Evolutionary conservation across 352 stramenopile genomes (phyloP).

Genomic region (Pythium sukuiense): DNA sequence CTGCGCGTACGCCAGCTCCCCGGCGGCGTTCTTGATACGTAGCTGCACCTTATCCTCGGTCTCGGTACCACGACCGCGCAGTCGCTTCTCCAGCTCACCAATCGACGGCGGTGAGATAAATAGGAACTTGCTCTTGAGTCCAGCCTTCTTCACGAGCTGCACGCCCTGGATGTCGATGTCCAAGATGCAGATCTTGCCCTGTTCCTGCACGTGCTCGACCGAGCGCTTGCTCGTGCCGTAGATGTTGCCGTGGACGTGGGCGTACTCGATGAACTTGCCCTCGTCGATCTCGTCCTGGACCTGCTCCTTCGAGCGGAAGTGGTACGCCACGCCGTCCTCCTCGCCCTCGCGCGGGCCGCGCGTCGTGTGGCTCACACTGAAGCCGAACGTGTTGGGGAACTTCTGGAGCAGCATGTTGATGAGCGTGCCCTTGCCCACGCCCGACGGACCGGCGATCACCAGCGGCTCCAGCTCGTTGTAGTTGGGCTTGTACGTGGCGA

Average conservation of each 20-base stretch:
- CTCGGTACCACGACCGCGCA: conserved; percentile 95
- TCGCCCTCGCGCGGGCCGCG: conserved; percentile 92
- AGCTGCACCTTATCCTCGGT: conserved; percentile 95
- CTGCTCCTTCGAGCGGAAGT: conserved; percentile 93
- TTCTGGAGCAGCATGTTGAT: conserved; percentile 91
- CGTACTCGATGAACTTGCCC: conserved; percentile 97
- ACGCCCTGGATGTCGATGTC: conserved; percentile 99
- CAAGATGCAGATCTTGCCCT: conserved; percentile 97
- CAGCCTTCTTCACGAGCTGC: conserved; percentile 89
- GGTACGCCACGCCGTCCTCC: conserved; percentile 96
- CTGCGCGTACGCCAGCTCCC: conserved; percentile 91
- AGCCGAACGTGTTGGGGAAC: conserved; percentile 90
- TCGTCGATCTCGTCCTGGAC: conserved; percentile 94
- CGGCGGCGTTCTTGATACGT: conserved; percentile 91
- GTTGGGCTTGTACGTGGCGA: conserved; percentile 68
- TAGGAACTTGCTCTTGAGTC: conserved; percentile 92
- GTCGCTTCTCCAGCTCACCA: conserved; percentile 92
- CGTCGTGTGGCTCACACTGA: conserved; percentile 98
- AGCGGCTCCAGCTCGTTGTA: conserved; percentile 72
- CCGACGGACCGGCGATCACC: conserved; percentile 90
- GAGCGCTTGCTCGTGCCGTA: conserved; percentile 95
- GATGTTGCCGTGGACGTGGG: conserved; percentile 96
- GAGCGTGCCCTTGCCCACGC: conserved; percentile 95
- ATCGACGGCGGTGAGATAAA: conserved; percentile 97
- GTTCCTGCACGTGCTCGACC: conserved; percentile 90